Base-by-base conservation (phyloP, 306 rosid genomes). In the Biancaea sappan region DNA sequence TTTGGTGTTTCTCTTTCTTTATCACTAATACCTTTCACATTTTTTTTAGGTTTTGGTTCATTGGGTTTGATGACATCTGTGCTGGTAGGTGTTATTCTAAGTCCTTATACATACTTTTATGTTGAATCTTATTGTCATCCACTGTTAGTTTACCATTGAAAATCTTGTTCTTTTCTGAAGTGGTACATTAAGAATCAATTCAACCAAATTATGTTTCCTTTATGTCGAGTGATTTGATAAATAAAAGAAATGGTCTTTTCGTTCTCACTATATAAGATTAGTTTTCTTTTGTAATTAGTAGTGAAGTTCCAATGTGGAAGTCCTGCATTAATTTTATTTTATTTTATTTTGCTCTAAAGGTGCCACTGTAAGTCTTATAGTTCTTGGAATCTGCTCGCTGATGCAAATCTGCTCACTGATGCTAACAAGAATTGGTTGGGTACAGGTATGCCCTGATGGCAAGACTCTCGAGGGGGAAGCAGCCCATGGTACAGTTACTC, bases 51-150 rank as follows among this genome's bases (percentile, higher is more conserved):
- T 66, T 94, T 91, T 77, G 98, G 98, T 78, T 94, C 98, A 52
- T 87, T 91, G 81, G 98, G 98, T 57, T 83, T 94, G 96, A 94
- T 94, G 98, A 91, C 98, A 31, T 94, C 98, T 76, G 97, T 94
- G 57, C 80, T 94, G 97, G 98, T 94, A 84, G 26, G 92, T 74
- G 60, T 69, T 64, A 48, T 63, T 22, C 25, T 16, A 18, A 40
- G 54, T 51, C 19, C 51, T 38, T 57, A 5, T 9, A 2, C 29
- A 18, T 54, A 41, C 29, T 74, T 50, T 77, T 32, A 13, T 50
- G 44, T 19, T 15, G 6, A 29, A 31, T 13, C 12, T 56, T 66
- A 25, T 66, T 59, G 52, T 66, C 69, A 25, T 51, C 68, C 59
- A 38, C 35, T 24, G 40, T 43, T 76, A n/a, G 9, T 66, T 26